These are phyloP conservation scores for Leccinum rimulosum DNA, from an alignment of 768 basidiomycete species.

Conservation along the genomic window DNA sequence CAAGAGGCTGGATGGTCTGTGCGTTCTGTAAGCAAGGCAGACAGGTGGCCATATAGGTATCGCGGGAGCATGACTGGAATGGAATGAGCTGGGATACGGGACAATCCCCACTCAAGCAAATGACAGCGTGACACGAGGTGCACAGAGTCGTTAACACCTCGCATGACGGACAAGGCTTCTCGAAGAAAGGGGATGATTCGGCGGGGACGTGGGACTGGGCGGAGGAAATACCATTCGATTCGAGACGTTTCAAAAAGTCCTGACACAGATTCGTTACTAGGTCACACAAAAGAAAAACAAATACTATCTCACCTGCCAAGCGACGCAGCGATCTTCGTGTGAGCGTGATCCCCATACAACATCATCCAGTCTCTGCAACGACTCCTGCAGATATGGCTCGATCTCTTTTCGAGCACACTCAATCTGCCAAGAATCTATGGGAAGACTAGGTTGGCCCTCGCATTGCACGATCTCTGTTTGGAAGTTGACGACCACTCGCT, in stretches of 20 bases:
- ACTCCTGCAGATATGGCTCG: too few relatives aligned
- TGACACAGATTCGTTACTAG: background rate
- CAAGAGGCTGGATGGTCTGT: background rate
- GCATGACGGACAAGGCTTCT: conserved; percentile 15
- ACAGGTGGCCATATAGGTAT: too few relatives aligned
- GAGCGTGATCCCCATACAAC: too few relatives aligned
- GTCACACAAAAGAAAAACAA: background rate
- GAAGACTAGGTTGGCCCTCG: conserved; percentile 14
- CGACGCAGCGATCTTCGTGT: too few relatives aligned
- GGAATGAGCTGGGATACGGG: too few relatives aligned
- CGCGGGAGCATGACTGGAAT: too few relatives aligned
- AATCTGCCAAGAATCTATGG: conserved; percentile 19
- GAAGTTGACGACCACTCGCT: conserved; percentile 19
- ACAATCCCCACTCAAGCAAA: conserved; percentile 14
- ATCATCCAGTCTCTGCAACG: too few relatives aligned
- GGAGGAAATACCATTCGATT: conserved; percentile 3
- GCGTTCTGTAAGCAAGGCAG: background rate
- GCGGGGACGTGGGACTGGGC: background rate
- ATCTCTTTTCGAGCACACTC: background rate
- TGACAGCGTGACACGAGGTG: conserved; percentile 8
- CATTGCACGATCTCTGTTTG: conserved; percentile 12
- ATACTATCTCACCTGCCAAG: too few relatives aligned
- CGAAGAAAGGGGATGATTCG: background rate
- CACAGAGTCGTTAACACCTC: conserved; percentile 6
- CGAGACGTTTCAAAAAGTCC: conserved; percentile 20